Conservation (phyloP, 1,284 basidiomycete species). For the Peniophora sp. region DNA sequence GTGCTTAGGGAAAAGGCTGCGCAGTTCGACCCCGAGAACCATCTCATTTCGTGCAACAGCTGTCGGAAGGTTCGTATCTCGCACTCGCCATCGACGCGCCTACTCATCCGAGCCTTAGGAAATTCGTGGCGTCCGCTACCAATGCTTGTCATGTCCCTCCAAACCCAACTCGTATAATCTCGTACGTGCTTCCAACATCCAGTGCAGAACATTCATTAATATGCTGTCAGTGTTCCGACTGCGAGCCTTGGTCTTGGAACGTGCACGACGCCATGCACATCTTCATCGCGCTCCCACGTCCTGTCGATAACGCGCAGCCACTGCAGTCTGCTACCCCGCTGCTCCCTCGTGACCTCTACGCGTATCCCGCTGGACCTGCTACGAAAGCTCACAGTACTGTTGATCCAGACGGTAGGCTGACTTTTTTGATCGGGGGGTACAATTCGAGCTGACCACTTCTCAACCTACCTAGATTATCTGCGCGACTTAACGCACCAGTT, state of each 20-base stretch:
- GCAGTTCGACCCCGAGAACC: conserved; percentile 39
- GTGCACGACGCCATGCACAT: conserved; percentile 78
- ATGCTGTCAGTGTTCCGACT: conserved; percentile 61
- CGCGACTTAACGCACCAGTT: conserved; percentile 54
- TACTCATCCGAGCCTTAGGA: conserved; percentile 27
- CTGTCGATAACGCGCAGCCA: conserved; percentile 47
- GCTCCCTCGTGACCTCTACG: conserved; percentile 59
- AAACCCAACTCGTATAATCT: conserved; percentile 52
- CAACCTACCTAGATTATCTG: conserved; percentile 51
- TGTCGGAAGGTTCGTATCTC: background rate
- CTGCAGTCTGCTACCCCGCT: conserved; percentile 56
- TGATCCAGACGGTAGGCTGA: conserved; percentile 52
- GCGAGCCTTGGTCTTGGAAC: conserved; percentile 70
- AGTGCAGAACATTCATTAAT: conserved; percentile 6
- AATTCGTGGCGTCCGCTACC: conserved; percentile 65
- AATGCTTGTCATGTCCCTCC: conserved; percentile 72
- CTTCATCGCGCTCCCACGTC: conserved; percentile 80
- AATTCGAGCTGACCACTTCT: background rate
- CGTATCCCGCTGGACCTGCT: conserved; percentile 53
- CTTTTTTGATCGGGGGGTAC: conserved; percentile 2
- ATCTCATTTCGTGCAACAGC: conserved; percentile 21
- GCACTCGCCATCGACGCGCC: background rate
- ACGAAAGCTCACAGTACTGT: conserved; percentile 21
- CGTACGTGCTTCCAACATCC: conserved; percentile 30
- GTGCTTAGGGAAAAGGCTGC: conserved; percentile 12